Base-by-base conservation (phyloP, 306 rosid genomes). In the Pterocarpus macrocarpus region DNA sequence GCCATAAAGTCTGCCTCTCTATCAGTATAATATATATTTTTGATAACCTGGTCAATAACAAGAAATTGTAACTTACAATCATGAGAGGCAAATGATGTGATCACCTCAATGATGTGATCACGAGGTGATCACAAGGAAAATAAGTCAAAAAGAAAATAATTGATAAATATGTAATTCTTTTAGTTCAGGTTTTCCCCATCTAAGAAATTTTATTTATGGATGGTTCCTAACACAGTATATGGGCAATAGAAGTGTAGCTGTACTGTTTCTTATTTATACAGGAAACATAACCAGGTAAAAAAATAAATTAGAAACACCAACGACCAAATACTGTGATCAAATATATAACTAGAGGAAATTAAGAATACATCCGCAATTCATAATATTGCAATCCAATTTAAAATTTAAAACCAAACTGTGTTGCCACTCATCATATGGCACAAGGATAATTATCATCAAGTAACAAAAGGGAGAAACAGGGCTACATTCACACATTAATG, bases 401-500 rank as follows among this genome's bases (percentile, higher is more conserved):
- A 49, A 45, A 22, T 34, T 53, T 62, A 64, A 81, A 85, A 82
- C 65, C 90, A 59, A 76, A 75, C 70, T 70, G 56, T 75, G 83
- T 81, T 56, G 71, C 72, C 80, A 85, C 70, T 79, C 83, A 76
- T 82, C 73, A 53, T 73, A 66, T 76, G 83, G 86, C 88, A 85
- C 74, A 86, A 55, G 70, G 71, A 78, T 63, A 78, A 80, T 76
- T 80, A 76, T 69, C 73, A 80, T 81, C 81, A 71, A 76, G 85
- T 65, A 81, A 79, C 85, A 79, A 77, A 85, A 63, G 72, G 56
- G 61, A 84, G 75, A 49, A 66, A 44, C 59, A 67, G 57, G 73
- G 62, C 64, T 82, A 85, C 83, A 39, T 80, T 86, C 87, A 88
- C 87, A 80, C 88, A 87, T 85, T 85, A 83, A 72, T 75, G 84